These are phyloP conservation scores for Haplographium delicatum DNA, from an alignment of 495 filamentous ascomycete species.

Conservation along the genomic window DNA sequence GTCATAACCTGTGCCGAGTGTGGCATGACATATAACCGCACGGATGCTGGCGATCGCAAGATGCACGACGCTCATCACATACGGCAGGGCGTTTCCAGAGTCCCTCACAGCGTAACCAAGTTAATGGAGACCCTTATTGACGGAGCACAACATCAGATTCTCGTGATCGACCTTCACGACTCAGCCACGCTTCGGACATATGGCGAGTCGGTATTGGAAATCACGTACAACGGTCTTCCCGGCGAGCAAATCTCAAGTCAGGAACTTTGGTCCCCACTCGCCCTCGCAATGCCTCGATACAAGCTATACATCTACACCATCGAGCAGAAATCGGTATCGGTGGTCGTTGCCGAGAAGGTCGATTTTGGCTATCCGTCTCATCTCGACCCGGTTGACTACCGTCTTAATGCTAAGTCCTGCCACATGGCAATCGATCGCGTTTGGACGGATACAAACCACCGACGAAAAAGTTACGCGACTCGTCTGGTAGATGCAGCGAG, in stretches of 20 bases:
- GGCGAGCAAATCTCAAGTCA: background rate
- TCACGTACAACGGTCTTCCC: background rate
- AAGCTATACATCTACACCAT: slow-evolving; percentile 15
- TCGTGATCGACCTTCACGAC: background rate
- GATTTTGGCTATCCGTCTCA: background rate
- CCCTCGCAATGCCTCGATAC: slow-evolving; percentile 5
- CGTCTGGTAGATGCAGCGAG: slow-evolving; percentile 12
- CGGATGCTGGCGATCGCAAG: slow-evolving; percentile 1
- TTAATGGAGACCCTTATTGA: background rate
- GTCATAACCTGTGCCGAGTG: slow-evolving; percentile 7
- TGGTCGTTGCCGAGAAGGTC: slow-evolving; percentile 1
- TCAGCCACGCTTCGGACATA: background rate
- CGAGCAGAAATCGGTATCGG: background rate
- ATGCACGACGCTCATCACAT: background rate
- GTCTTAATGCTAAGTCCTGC: too few species aligned
- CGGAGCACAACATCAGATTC: background rate
- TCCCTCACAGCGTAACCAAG: background rate
- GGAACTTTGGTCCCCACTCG: slow-evolving; percentile 1
- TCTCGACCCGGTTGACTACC: too few species aligned
- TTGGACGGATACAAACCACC: slow-evolving; percentile 6
- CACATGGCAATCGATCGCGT: slow-evolving; percentile 18
- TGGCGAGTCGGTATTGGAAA: background rate
- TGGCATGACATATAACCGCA: slow-evolving; percentile 12
- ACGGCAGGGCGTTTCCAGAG: background rate
- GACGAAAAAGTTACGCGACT: slow-evolving; percentile 10